These are phyloP conservation scores for Leptomonas pyrrhocoris DNA, from an alignment of 208 protist genomes.

Conservation along the genomic window DNA sequence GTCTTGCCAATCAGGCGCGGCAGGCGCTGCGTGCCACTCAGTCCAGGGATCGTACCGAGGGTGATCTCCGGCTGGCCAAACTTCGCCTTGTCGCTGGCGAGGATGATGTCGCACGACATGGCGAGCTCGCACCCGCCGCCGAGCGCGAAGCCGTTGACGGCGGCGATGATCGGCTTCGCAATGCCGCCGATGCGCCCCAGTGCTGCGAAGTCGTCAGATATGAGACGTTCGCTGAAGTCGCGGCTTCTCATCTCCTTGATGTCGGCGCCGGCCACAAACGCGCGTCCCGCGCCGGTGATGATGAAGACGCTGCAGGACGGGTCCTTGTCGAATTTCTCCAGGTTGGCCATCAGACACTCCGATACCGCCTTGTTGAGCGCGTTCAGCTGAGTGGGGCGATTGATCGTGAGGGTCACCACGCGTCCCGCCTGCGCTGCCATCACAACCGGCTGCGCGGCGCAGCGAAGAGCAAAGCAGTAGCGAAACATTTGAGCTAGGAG, in stretches of 20 bases:
- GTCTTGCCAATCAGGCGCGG: conserved; percentile 89
- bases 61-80: conserved; percentile 93
- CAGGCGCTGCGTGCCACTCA: conserved; percentile 93
- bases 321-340: conserved; percentile 88
- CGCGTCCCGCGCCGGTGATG: conserved; percentile 92
- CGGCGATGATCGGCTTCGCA: conserved; percentile 88
- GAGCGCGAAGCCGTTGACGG: conserved; percentile 89
- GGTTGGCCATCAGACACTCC: conserved; percentile 58
- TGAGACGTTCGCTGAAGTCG: conserved; percentile 78
- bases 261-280: conserved; percentile 96
- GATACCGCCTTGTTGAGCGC: conserved; percentile 90
- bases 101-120: conserved; percentile 91
- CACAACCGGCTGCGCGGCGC: conserved; percentile 54
- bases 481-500: conserved; percentile 45
- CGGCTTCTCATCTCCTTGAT: conserved; percentile 94
- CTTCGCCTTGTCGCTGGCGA: conserved; percentile 82
- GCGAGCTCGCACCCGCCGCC: conserved; percentile 94
- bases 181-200: conserved; percentile 64
- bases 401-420: conserved; percentile 91
- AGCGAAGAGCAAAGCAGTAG: conserved; percentile 38
- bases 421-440: conserved; percentile 52
- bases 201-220: conserved; percentile 70
- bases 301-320: conserved; percentile 84
- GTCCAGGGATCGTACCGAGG: conserved; percentile 93
- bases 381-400: conserved; percentile 94